Conservation (phyloP, 148 eudicot genomes). For the Bassia scoparia region DNA sequence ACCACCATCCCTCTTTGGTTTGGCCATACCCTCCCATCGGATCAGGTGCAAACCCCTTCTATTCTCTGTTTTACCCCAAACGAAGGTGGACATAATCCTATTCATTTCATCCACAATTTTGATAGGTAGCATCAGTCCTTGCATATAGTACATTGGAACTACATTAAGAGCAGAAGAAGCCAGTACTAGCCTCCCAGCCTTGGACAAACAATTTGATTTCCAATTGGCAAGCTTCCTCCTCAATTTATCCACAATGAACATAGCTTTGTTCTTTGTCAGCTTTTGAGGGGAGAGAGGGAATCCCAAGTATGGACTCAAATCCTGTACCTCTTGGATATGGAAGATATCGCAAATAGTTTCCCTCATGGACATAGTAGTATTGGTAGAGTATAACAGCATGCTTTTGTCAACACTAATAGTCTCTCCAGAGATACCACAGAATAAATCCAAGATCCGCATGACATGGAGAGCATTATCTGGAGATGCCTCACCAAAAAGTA, state of each 20-base stretch:
- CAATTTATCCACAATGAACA: background rate
- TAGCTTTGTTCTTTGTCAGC: background rate
- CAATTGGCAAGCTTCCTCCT: background rate
- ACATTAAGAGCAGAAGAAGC: background rate
- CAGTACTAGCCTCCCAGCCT: background rate
- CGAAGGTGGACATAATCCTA: background rate
- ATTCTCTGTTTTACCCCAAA: background rate
- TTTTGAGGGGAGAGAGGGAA: background rate
- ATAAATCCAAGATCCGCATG: background rate
- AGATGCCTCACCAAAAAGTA: background rate
- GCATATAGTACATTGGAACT: no score
- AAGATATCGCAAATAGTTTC: background rate
- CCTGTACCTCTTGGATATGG: background rate
- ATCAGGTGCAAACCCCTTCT: background rate
- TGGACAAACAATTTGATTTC: background rate
- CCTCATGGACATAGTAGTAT: accelerated
- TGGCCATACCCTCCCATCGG: accelerated
- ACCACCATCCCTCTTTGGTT: background rate
- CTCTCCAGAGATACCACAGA: background rate
- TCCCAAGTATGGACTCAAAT: background rate
- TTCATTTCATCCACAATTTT: background rate
- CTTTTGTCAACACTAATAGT: background rate
- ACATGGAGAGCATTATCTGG: background rate
- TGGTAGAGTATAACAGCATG: background rate
- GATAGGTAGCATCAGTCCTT: background rate